Percentiles rank a stretch among this genome's conserved stretches.
These are phyloP conservation scores for Rugonectria rugulosa DNA, from an alignment of 2,329 filamentous ascomycete genomes.

Conservation along the genomic window DNA sequence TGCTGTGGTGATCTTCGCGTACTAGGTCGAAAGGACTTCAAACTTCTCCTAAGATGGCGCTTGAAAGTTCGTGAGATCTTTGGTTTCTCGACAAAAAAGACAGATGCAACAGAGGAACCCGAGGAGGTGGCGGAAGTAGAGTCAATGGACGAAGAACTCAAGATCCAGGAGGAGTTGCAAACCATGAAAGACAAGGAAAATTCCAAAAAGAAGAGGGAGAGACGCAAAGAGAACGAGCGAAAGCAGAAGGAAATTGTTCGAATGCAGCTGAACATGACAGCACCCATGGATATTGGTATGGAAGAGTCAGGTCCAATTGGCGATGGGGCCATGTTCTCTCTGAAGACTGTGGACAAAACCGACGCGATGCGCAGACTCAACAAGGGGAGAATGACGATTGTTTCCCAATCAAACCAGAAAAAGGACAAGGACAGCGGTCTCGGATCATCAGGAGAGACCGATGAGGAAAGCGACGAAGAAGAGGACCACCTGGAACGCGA, in stretches of 20 bases:
- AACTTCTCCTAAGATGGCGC: conserved; percentile 87
- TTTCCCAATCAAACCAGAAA: conserved; percentile 62
- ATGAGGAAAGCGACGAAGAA: conserved; percentile 76
- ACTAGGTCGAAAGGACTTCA: conserved; percentile 93
- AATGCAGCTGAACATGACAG: conserved; percentile 96
- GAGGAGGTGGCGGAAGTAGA: conserved; percentile 84
- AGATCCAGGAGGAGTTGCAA: conserved; percentile 87
- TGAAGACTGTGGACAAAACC: conserved; percentile 82
- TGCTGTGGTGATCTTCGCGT: conserved; percentile 89
- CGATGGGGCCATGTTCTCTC: conserved; percentile 83
- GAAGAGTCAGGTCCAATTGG: conserved; percentile 83
- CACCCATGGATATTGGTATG: conserved; percentile 94
- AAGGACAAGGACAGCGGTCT: conserved; percentile 69
- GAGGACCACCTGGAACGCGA: conserved; percentile 84
- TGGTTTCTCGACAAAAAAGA: conserved; percentile 81
- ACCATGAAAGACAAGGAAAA: conserved; percentile 80
- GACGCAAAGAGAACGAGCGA: conserved; percentile 87
- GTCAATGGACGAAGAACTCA: conserved; percentile 93
- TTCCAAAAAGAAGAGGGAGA: conserved; percentile 80
- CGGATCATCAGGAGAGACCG: conserved; percentile 61
- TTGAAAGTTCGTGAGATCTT: conserved; percentile 90
- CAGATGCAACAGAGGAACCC: conserved; percentile 50
- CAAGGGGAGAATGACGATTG: conserved; percentile 79
- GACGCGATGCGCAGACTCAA: conserved; percentile 67
- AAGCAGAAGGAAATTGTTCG: conserved; percentile 95